Evolutionary conservation across 148 eudicot species (phyloP).

Genomic region (Hydrangea macrophylla): DNA sequence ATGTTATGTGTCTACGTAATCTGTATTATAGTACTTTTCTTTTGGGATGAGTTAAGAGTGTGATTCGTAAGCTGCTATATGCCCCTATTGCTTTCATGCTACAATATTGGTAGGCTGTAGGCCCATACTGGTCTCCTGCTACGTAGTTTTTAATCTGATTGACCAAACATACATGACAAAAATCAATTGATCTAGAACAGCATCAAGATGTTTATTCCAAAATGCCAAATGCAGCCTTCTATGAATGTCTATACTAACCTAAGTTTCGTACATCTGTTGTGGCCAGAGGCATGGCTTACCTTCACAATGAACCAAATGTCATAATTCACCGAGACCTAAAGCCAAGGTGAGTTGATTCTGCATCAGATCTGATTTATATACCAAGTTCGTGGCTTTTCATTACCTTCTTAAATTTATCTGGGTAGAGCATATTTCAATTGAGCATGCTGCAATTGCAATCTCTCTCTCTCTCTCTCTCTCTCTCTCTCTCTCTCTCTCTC

Average conservation of each 20-base stretch:
- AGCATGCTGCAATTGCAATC: neutral
- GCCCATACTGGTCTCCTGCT: neutral
- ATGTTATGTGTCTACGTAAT: no score
- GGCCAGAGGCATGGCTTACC: constrained; percentile 91
- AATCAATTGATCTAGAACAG: neutral
- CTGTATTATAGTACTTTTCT: no score
- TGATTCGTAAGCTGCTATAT: no score
- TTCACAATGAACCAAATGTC: constrained; percentile 96
- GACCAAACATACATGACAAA: neutral
- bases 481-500: neutral
- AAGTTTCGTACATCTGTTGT: constrained; percentile 18
- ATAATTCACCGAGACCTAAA: constrained; percentile 87
- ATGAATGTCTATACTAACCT: constrained; percentile 23
- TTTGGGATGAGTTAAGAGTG: no score
- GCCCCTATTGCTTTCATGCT: no score
- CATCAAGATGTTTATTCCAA: neutral
- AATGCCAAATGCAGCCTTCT: constrained; percentile 9
- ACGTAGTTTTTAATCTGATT: neutral
- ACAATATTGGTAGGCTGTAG: neutral
- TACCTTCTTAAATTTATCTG: neutral
- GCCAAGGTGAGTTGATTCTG: constrained; percentile 64
- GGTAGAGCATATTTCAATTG: no score
- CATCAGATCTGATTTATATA: neutral
- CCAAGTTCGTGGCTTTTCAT: neutral
- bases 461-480: neutral